Conservation (phyloP, 2,329 filamentous ascomycete genomes). For the Colletotrichum sp. region DNA sequence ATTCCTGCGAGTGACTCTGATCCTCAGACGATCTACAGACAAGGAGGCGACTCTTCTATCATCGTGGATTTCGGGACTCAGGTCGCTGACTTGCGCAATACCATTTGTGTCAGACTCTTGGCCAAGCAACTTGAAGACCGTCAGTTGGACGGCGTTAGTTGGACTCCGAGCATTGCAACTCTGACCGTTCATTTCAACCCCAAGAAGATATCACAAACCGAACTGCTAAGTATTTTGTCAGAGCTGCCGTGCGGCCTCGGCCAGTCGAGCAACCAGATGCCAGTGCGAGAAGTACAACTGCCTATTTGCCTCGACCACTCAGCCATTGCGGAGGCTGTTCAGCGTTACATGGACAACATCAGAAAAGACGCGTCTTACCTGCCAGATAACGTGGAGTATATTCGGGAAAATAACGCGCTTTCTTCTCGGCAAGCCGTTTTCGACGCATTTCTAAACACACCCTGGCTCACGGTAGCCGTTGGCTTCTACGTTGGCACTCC, state of each 20-base stretch:
- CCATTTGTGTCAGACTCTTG: neutral
- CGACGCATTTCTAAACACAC: slow-evolving; percentile 33
- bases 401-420: slow-evolving; percentile 40
- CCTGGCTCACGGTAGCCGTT: slow-evolving; percentile 32
- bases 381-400: slow-evolving; percentile 62
- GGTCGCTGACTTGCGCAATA: neutral
- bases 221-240: neutral
- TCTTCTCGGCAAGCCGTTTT: slow-evolving; percentile 33
- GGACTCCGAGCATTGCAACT: neutral
- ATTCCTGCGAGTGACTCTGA: neutral
- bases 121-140: neutral
- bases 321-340: slow-evolving; percentile 47
- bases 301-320: slow-evolving; percentile 35
- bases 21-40: neutral
- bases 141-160: neutral
- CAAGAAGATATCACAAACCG: neutral
- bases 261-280: neutral
- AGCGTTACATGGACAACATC: slow-evolving; percentile 64
- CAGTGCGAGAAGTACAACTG: slow-evolving; percentile 27
- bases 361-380: slow-evolving; percentile 64
- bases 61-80: neutral
- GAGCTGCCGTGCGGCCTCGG: neutral
- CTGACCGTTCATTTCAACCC: neutral
- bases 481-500: slow-evolving; percentile 41
- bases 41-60: neutral